phyloP scores from a whole-genome alignment of 208 protist species.

The Leishmania guyanensis region DNA sequence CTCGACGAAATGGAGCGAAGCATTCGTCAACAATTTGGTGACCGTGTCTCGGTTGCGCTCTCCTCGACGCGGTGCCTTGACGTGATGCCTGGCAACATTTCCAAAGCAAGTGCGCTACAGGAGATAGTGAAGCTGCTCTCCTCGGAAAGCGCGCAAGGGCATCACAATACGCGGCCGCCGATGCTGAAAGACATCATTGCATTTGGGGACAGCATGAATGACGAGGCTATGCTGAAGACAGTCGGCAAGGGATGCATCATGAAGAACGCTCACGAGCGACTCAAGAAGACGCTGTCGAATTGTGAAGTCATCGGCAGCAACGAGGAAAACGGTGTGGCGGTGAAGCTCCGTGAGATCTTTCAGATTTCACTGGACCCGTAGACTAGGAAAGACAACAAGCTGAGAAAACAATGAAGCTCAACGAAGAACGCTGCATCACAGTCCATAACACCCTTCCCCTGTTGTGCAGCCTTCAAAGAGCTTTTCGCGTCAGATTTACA shows the following conservation, averaged over 20 bases:
- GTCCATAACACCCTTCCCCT: too few relatives aligned
- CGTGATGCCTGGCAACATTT: slow-evolving; percentile 56
- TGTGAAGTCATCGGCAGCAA: slow-evolving; percentile 55
- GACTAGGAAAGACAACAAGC: too few relatives aligned
- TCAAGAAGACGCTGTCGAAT: slow-evolving; percentile 41
- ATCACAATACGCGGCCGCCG: background rate
- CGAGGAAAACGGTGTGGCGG: slow-evolving; percentile 61
- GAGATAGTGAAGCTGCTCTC: too few relatives aligned
- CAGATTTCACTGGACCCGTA: too few relatives aligned
- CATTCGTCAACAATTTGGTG: slow-evolving; percentile 40
- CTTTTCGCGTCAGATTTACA: too few relatives aligned
- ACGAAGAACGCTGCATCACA: too few relatives aligned
- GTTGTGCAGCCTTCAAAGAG: too few relatives aligned
- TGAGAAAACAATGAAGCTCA: too few relatives aligned
- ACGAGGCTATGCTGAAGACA: slow-evolving; percentile 55
- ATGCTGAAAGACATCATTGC: slow-evolving; percentile 38
- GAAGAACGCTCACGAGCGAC: slow-evolving; percentile 39
- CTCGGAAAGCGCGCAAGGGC: too few relatives aligned
- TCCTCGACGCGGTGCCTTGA: slow-evolving; percentile 64
- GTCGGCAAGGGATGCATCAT: slow-evolving; percentile 58
- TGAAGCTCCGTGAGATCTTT: slow-evolving; percentile 71
- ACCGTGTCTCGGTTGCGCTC: slow-evolving; percentile 51
- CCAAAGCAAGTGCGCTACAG: slow-evolving; percentile 54
- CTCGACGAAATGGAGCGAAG: slow-evolving; percentile 47
- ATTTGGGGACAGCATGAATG: slow-evolving; percentile 81